phyloP scores from a whole-genome alignment of 352 stramenopile species.

The Globisporangium barbulae region DNA sequence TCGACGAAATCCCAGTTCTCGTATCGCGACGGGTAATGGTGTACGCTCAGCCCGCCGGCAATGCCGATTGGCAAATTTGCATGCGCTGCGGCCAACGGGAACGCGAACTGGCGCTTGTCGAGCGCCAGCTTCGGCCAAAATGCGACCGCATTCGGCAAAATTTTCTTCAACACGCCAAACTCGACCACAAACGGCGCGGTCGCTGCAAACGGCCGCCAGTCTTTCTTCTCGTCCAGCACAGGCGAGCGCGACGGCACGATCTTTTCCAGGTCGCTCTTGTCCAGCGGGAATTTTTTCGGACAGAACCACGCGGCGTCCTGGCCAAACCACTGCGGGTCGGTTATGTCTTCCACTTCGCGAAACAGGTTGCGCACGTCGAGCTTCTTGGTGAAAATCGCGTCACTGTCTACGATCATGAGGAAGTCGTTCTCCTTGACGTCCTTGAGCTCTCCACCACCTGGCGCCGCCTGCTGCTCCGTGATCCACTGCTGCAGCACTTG shows the following conservation, averaged over 20 bases:
- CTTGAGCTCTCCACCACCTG: conserved; percentile 25
- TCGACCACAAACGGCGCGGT: conserved; percentile 75
- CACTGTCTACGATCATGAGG: conserved; percentile 76
- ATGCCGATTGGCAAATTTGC: conserved; percentile 51
- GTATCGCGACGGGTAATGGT: conserved; percentile 78
- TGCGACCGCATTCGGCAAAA: conserved; percentile 45
- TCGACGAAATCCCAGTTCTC: conserved; percentile 88
- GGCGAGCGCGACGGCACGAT: conserved; percentile 44
- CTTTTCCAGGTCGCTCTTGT: conserved; percentile 26
- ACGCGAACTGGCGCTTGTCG: conserved; percentile 58
- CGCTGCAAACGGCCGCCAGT: conserved; percentile 71
- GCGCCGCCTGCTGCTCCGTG: conserved; percentile 26
- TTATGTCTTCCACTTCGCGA: conserved; percentile 55
- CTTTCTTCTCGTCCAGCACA: conserved; percentile 31
- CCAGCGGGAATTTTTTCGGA: conserved; percentile 44
- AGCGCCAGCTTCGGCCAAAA: conserved; percentile 49
- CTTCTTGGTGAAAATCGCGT: conserved; percentile 81
- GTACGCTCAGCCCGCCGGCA: conserved; percentile 66
- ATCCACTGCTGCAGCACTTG: conserved; percentile 59
- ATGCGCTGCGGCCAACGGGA: conserved; percentile 70
- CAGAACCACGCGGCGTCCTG: conserved; percentile 84
- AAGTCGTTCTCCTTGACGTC: conserved; percentile 50
- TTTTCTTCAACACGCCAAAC: conserved; percentile 39
- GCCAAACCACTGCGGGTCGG: conserved; percentile 47
- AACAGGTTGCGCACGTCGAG: conserved; percentile 72